Base-by-base conservation (phyloP, 2,329 filamentous ascomycete genomes). In the Venturia oleaginea region DNA sequence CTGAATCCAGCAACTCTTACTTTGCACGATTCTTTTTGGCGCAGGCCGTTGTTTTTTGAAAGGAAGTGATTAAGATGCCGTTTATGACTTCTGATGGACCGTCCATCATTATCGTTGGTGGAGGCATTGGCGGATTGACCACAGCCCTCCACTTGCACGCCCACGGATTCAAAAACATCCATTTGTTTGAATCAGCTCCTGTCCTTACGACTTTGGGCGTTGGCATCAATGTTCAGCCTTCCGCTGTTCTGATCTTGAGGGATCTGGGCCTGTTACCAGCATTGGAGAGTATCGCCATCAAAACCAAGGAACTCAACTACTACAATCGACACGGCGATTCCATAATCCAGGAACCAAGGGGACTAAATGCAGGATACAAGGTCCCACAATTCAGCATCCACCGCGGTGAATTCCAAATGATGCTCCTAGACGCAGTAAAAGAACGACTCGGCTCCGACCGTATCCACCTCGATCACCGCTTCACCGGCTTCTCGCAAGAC, bases 181-280 rank as follows among this genome's bases (percentile, higher is more conserved):
- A 76, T 51, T 71, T 80, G 30, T 80, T 76, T 67, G 78, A 80
- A 66, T 74, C 77, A 2, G 74, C 75, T 8, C 72, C 72, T 2
- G 70, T 72, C n/a, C 71, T 80, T 10, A 77, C 76, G 7, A 76
- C 76, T 7, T 71, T 80, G 6, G 78, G 78, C 6, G 77, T 79
- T 0, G 78, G 78, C 4, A 80, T 80, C 69, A 80, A 80, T 62
- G 74, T 80, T 2, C 78, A 80, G 64, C 77, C 78, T 0, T 78
- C 76, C 4, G 77, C 78, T 1, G 76, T 79, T 0, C 69, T 80
- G 8, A 76, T 80, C 30, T 69, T 80, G 30, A 72, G 77, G 15
- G 78, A 80, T 46, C 70, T 79, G 1, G 77, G 78, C 4, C 69
- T 80, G 1, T 67, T 79, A 13, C 72, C 76, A 22, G 73, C 73